A percentile compares a stretch with the other conserved stretches of the same genome.
Evolutionary conservation across 257 asterid genomes (phyloP).

Genomic region (Haberlea rhodopensis): DNA sequence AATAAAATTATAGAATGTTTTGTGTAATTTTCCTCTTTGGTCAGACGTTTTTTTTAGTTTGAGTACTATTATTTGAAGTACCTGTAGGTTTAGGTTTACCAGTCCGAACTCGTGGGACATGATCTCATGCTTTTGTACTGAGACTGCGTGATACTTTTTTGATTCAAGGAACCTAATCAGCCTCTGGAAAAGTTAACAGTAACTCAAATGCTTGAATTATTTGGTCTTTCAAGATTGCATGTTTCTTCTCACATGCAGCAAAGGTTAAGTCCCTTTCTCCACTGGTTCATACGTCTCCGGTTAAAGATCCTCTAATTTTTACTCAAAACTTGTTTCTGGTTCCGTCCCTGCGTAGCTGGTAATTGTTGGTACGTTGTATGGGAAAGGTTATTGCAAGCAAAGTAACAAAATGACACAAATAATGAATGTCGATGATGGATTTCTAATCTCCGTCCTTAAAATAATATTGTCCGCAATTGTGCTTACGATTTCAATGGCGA

Average conservation of each 20-base stretch:
- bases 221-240: not conserved
- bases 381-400: too few species aligned
- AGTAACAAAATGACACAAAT: too few species aligned
- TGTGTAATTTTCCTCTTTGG: too few species aligned
- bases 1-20: too few species aligned
- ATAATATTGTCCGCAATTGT: too few species aligned
- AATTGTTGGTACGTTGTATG: too few species aligned
- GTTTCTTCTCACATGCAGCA: too few species aligned
- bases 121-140: not conserved
- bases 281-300: not conserved
- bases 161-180: not conserved
- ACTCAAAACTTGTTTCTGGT: too few species aligned
- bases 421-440: too few species aligned
- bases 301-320: not conserved
- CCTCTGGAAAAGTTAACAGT: not conserved
- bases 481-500: too few species aligned
- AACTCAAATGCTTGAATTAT: not conserved
- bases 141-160: not conserved
- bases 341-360: too few species aligned
- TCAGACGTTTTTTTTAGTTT: not conserved
- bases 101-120: not conserved
- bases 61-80: not conserved
- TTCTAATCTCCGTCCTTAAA: too few species aligned
- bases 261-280: not conserved
- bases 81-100: not conserved